Conservation (phyloP, 75 land plant species). For the Isoetes taiwanensis region DNA sequence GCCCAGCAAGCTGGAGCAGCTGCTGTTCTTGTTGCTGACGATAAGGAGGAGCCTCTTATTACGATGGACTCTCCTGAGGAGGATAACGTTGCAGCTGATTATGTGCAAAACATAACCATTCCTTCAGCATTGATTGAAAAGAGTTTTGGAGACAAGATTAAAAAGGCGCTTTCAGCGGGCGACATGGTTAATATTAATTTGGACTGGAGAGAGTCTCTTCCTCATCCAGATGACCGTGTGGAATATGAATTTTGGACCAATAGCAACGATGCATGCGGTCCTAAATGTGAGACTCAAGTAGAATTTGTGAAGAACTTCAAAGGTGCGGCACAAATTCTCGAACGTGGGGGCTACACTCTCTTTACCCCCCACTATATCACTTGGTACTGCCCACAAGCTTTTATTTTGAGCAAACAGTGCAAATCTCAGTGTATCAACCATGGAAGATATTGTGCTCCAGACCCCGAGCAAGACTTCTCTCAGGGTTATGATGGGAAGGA, state of each 20-base stretch:
- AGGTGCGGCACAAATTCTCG: conserved; percentile 78
- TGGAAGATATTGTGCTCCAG: conserved; percentile 89
- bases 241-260: conserved; percentile 94
- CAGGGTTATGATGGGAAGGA: conserved; percentile 84
- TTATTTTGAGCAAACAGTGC: conserved; percentile 64
- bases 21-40: conserved; percentile 80
- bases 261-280: conserved; percentile 82
- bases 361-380: conserved; percentile 91
- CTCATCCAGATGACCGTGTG: conserved; percentile 92
- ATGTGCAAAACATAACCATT: conserved; percentile 36
- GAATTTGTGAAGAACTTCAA: conserved; percentile 72
- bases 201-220: conserved; percentile 85
- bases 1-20: conserved; percentile 78
- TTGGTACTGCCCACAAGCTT: conserved; percentile 85
- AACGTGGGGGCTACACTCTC: conserved; percentile 54
- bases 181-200: conserved; percentile 81
- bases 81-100: conserved; percentile 17
- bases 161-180: conserved; percentile 31
- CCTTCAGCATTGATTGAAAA: conserved; percentile 46
- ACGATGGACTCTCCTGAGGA: conserved; percentile 68
- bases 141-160: conserved; percentile 47
- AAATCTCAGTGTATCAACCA: conserved; percentile 88
- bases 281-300: conserved; percentile 67
- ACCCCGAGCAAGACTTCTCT: conserved; percentile 78
- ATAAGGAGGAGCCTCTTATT: conserved; percentile 53